phyloP scores from a whole-genome alignment of 2,329 filamentous ascomycete species.

The Sporothrix luriei region DNA sequence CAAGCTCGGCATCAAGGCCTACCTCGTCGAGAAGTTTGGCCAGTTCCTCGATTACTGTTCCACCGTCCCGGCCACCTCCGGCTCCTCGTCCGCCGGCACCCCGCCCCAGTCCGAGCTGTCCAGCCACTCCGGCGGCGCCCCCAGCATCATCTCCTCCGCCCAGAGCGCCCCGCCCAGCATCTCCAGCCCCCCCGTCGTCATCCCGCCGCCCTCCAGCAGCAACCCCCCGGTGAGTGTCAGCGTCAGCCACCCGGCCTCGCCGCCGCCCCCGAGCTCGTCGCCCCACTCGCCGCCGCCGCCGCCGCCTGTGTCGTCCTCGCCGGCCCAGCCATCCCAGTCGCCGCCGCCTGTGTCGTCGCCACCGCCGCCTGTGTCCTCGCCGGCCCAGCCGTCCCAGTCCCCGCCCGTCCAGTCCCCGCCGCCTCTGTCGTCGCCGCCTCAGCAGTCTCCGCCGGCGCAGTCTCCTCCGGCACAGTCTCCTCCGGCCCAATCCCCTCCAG shows the following conservation, averaged over 20 bases:
- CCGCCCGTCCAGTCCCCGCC: not conserved
- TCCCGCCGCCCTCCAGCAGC: constrained; percentile 14
- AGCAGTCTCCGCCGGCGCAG: not conserved
- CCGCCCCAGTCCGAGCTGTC: constrained; percentile 24
- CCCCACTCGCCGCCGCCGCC: constrained; percentile 1
- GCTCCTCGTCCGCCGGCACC: not conserved
- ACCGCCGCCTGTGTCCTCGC: not conserved
- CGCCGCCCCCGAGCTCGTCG: not conserved
- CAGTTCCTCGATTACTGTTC: constrained; percentile 54
- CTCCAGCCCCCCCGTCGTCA: constrained; percentile 19
- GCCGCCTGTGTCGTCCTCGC: not conserved
- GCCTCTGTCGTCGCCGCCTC: too few relatives aligned
- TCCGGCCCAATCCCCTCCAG: not conserved
- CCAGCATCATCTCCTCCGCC: constrained; percentile 25
- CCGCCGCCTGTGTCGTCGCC: not conserved
- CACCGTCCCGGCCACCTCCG: constrained; percentile 23
- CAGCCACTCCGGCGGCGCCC: too few relatives aligned
- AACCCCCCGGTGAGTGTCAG: too few relatives aligned
- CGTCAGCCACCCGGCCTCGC: not conserved
- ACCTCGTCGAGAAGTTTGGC: constrained; percentile 46
- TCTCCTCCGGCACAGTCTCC: not conserved
- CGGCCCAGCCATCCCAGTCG: too few relatives aligned
- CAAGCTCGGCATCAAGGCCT: constrained; percentile 42
- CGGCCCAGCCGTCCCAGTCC: not conserved
- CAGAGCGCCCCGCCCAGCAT: constrained; percentile 31